phyloP scores from a whole-genome alignment of 2,329 filamentous ascomycete genomes.

The Penicillium sp. region DNA sequence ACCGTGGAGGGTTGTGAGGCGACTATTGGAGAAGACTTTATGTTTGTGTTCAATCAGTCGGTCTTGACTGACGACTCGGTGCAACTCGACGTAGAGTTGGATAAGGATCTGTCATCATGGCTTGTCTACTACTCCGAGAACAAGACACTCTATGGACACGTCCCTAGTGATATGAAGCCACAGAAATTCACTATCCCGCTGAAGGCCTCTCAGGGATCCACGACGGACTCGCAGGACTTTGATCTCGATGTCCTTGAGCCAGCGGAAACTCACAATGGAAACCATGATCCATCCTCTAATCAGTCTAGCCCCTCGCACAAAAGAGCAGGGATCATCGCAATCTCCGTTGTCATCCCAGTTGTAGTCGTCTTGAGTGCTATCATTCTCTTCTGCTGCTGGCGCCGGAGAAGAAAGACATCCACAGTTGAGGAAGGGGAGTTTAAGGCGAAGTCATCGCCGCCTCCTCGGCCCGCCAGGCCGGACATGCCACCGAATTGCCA shows the following conservation, averaged over 20 bases:
- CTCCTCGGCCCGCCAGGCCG: conserved; percentile 19
- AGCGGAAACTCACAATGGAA: conserved; percentile 10
- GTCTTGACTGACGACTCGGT: conserved; percentile 41
- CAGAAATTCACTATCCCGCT: conserved; percentile 42
- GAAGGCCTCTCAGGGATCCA: conserved; percentile 38
- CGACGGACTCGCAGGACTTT: conserved; percentile 43
- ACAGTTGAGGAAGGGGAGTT: conserved; percentile 22
- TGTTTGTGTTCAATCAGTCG: conserved; percentile 44
- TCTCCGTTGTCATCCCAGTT: conserved; percentile 34
- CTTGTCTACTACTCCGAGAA: conserved; percentile 46
- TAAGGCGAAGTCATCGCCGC: conserved; percentile 21
- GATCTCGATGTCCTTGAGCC: conserved; percentile 34
- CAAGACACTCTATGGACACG: conserved; percentile 46
- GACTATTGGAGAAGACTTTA: conserved; percentile 48
- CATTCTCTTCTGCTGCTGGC: conserved; percentile 34
- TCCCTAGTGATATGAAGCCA: conserved; percentile 41
- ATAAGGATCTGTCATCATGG: conserved; percentile 41
- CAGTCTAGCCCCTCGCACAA: conserved; percentile 20
- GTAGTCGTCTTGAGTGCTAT: conserved; percentile 27
- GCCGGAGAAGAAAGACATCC: conserved; percentile 27
- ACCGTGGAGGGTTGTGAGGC: conserved; percentile 45
- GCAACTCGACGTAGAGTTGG: conserved; percentile 43
- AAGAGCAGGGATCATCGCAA: conserved; percentile 37
- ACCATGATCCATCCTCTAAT: conserved; percentile 15
- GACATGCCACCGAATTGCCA: conserved; percentile 23